Conservation (phyloP, 345 rosid genomes). For the Punica granatum region DNA sequence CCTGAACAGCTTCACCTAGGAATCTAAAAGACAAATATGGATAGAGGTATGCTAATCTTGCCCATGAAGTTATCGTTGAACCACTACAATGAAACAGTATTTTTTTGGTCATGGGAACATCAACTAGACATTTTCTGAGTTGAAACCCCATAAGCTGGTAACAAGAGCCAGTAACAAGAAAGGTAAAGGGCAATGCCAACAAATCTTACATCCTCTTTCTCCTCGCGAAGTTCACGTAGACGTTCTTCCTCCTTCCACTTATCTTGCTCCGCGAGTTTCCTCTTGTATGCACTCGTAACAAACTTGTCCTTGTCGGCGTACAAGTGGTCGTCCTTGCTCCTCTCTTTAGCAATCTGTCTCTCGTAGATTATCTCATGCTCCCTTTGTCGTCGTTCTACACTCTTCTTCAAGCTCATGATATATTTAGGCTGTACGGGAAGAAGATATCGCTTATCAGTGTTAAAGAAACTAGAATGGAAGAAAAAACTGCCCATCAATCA, state of each 20-base stretch:
- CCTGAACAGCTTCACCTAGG: not conserved
- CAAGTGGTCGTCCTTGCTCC: conserved; percentile 75
- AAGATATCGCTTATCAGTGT: conserved; percentile 8
- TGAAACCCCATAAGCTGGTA: not conserved
- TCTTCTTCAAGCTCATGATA: conserved; percentile 50
- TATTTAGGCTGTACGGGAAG: conserved; percentile 57
- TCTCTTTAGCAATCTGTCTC: conserved; percentile 79
- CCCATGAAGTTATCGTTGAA: not conserved
- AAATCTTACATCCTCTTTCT: conserved; percentile 77
- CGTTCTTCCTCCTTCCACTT: conserved; percentile 75
- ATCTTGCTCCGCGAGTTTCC: conserved; percentile 78
- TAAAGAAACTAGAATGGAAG: not conserved
- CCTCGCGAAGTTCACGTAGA: conserved; percentile 63
- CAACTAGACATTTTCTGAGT: not conserved
- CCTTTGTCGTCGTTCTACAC: conserved; percentile 59
- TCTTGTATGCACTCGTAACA: conserved; percentile 68
- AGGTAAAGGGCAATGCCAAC: not conserved
- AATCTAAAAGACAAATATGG: not conserved
- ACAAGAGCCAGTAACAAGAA: not conserved
- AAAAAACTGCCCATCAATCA: not conserved
- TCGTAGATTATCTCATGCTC: conserved; percentile 78
- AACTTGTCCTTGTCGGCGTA: conserved; percentile 81
- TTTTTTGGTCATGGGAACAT: too few species aligned
- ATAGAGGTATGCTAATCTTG: not conserved
- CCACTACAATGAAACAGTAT: not conserved